These are phyloP conservation scores for Mycena polygramma DNA, from an alignment of 768 basidiomycete genomes.

Conservation along the genomic window DNA sequence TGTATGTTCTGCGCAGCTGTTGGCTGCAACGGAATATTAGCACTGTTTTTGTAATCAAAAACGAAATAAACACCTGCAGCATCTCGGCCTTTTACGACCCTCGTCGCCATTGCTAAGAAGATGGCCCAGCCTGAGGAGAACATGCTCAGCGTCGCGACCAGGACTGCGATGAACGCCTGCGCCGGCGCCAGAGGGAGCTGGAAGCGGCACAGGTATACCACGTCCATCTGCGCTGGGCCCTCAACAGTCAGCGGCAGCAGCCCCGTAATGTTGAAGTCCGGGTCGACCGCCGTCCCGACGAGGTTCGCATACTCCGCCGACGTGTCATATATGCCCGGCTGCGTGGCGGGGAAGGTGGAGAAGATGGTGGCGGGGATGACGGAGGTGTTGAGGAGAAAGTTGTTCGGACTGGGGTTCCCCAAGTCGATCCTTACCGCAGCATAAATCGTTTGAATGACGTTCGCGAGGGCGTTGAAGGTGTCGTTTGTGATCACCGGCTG, in stretches of 20 bases:
- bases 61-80: background rate
- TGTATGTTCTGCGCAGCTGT: slow-evolving; percentile 4
- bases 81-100: slow-evolving; percentile 4
- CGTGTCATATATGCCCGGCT: background rate
- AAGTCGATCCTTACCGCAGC: slow-evolving; percentile 45
- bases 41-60: background rate
- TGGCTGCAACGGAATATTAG: slow-evolving; percentile 3
- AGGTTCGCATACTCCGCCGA: slow-evolving; percentile 10
- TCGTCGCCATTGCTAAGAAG: slow-evolving; percentile 1
- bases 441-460: slow-evolving; percentile 41
- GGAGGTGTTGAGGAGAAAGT: slow-evolving; percentile 42
- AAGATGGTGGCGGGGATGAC: slow-evolving; percentile 4
- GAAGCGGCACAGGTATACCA: slow-evolving; percentile 36
- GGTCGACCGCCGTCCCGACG: slow-evolving; percentile 5
- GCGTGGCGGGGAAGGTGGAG: background rate
- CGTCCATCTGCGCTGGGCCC: slow-evolving; percentile 29
- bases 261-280: slow-evolving; percentile 2
- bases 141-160: slow-evolving; percentile 45
- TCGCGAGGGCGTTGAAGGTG: slow-evolving; percentile 31
- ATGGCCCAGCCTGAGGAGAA: slow-evolving; percentile 29
- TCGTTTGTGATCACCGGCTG: slow-evolving; percentile 24
- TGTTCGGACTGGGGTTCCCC: slow-evolving; percentile 45
- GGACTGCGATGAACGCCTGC: slow-evolving; percentile 38
- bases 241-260: slow-evolving; percentile 3
- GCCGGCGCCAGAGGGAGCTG: slow-evolving; percentile 30